Evolutionary conservation across 805 yeast genomes (phyloP).

Genomic region (Saturnispora ahearnii): DNA sequence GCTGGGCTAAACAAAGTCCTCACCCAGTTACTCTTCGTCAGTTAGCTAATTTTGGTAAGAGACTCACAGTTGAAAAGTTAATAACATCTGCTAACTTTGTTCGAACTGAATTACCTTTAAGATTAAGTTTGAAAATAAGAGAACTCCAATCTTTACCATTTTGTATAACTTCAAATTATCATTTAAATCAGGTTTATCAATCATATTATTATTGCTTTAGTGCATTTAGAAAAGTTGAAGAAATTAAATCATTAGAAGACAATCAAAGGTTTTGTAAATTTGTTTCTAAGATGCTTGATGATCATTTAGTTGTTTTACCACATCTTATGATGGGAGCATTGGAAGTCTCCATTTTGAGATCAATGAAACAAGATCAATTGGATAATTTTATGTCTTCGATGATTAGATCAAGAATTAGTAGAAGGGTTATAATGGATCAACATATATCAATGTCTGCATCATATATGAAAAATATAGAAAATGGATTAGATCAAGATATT

Average conservation of each 20-base stretch:
- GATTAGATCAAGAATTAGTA: constrained; percentile 76
- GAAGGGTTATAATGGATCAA: constrained; percentile 87
- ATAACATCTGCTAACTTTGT: constrained; percentile 84
- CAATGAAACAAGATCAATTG: constrained; percentile 51
- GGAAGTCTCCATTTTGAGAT: constrained; percentile 57
- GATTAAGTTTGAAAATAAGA: constrained; percentile 72
- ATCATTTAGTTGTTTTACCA: constrained; percentile 74
- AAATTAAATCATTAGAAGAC: constrained; percentile 60
- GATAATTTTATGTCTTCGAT: constrained; percentile 70
- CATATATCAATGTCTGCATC: constrained; percentile 72
- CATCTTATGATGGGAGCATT: constrained; percentile 90
- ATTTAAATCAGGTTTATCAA: constrained; percentile 77
- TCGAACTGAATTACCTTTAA: constrained; percentile 70
- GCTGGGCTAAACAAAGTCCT: constrained; percentile 57
- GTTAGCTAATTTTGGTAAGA: constrained; percentile 80
- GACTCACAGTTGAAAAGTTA: constrained; percentile 65
- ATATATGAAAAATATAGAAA: constrained; percentile 30
- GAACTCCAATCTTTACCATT: constrained; percentile 77
- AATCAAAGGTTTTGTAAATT: constrained; percentile 64
- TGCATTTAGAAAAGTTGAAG: constrained; percentile 64
- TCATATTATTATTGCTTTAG: constrained; percentile 84
- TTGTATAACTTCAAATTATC: constrained; percentile 75
- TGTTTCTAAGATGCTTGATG: constrained; percentile 57
- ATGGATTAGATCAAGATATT: constrained; percentile 33
- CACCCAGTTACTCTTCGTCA: constrained; percentile 89